Evolutionary conservation across 1,284 basidiomycete genomes (phyloP), one percentile per base, ranked within the genome.

Genomic region (Megacollybia platyphylla): DNA sequence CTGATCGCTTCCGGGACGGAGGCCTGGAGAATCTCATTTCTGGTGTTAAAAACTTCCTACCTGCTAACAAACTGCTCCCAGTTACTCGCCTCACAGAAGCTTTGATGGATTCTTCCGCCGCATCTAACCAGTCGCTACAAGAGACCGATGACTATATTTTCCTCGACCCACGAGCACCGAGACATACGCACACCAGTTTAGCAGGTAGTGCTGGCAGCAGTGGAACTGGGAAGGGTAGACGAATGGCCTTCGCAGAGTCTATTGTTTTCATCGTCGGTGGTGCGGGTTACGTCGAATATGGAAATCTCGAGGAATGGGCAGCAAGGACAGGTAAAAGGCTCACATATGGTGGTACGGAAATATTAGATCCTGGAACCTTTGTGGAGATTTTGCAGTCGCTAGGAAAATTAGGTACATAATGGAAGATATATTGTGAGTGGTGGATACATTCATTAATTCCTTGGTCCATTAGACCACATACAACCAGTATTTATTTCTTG

Each of bases 11-110:
- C 47, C 90, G 96, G 62, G 94, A 97, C 58, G 87, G 90, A 30
- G 91, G 91, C 17, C 70, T 96, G 32, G 94, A 98, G 57, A 94
- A 96, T 58, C 69, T 98, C 8, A 88, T 99, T 45, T 93, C 92
- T 1, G 94, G 93, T 26, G 96, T 99, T 47, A 97, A 97, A 62
- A 97, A 97, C 65, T 94, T 99, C 70, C 65, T 99, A 9, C 96
- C 96, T 0, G 85, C 88, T 0, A 89, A 91, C 57, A 99, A 98
- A 63, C 79, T 97, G 45, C 73, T 97, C 35, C 84, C 90, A 6
- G 79, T 97, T 38, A 97, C 96, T 0, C 80, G 94, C 5, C 70
- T 99, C 18, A 84, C 90, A 1, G 93, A 97, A 54, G 92, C 94
- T 4, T 69, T 99, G 17, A 97, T 98, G 91, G 96, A 99, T 57